Base-by-base conservation (phyloP, 768 basidiomycete genomes). In the Mycena epipterygia region DNA sequence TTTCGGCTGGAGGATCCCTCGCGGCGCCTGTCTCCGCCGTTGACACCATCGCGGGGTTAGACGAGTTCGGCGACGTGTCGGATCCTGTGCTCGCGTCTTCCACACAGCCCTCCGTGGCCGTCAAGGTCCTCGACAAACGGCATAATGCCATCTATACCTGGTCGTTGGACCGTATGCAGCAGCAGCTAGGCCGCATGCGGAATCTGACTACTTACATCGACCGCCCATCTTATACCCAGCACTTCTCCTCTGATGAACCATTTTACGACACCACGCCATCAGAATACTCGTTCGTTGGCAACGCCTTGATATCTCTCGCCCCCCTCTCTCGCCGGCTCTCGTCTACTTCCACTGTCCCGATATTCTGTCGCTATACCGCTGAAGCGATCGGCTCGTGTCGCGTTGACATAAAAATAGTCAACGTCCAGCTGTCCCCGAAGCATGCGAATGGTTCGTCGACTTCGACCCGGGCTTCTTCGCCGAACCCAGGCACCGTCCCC, bases 331-430 rank as follows among this genome's bases (percentile, higher is more conserved):
- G 95, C 46, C 87, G 90, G 63, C 83, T 95, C 41, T 92, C 94
- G 3, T 93, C 91, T 1, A 86, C 88, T 3, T 90, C 90, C n/a
- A 89, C 87, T 0, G 89, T 94, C 19, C 96, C 96, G 1, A 96
- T 99, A 76, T 95, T 95, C 79, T 97, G 95, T 77, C 90, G 94
- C 35, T 97, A 97, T 77, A 98, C 96, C 1, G 89, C 95, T 53
- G 97, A 98, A 78, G 97, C 97, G 2, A 96, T 98, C 73, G 98
- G 97, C 2, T 95, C 95, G 30, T 98, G 97, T 82, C 90, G 95
- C 27, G 86, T 98, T 62, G 91, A 93, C 73, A 87, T 98, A 81
- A 94, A 91, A 81, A 88, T 95, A 49, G 87, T 93, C 73, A 95
- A 90, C 71, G 88, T 94, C 42, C 83, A 90, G 30, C 79, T 89